Base-by-base conservation (phyloP, 2,329 filamentous ascomycete genomes). In the Lachnum nothofagi region DNA sequence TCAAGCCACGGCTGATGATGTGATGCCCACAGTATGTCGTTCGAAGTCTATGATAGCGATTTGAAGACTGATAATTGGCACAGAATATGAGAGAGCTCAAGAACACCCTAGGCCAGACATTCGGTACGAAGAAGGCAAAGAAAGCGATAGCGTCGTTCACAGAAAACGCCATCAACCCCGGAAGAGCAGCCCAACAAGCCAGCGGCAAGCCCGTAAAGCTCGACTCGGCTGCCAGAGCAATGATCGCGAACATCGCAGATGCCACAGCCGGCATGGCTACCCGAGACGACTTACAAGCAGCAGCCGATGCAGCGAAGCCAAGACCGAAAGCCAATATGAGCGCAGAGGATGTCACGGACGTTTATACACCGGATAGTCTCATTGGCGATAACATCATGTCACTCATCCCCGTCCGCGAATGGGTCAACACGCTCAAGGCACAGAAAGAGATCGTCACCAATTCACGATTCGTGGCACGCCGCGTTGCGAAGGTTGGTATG, bases 61-160 rank as follows among this genome's bases (percentile, higher is more conserved):
- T n/a, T n/a, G n/a, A n/a, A n/a, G n/a, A n/a, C n/a, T n/a, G n/a
- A n/a, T n/a, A n/a, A n/a, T n/a, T 19, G 17, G 50, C 16, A 58
- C 25, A 83, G 80, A 77, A 72, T 38, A 77, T 77, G 61, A 70
- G 77, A 60, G 78, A 84, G 23, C 78, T 79, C 63, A 80, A 79
- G 58, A 83, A 82, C 59, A 79, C 83, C 2, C 80, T 94, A 10
- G 86, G 86, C 34, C 77, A 86, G 60, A 82, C 85, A 25, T 94
- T 94, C 62, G 88, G 88, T 65, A 91, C 87, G 22, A 90, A 88
- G 72, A 91, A 91, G 69, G 85, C 88, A 19, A 86, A 83, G 74
- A 91, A 91, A 70, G 85, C 81, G 1, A 81, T 93, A 58, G 74
- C 77, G 23, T 78, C 83, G 48, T 75, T 79, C 55, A 81, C 82